A percentile compares a stretch with the other conserved stretches of the same genome.
Evolutionary conservation across 345 rosid genomes (phyloP).

Genomic region (Hibiscus mutabilis): DNA sequence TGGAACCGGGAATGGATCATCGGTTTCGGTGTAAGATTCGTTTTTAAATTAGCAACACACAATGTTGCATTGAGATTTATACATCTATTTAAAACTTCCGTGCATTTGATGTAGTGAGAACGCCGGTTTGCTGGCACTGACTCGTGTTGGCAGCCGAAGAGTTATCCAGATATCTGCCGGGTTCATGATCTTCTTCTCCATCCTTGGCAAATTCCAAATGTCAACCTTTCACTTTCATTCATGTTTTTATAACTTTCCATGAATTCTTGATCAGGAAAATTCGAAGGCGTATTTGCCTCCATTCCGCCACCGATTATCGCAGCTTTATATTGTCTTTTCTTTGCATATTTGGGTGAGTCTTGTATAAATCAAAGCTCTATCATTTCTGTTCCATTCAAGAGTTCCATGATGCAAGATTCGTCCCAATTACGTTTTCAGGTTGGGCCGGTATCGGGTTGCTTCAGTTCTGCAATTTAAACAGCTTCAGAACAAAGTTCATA

Average conservation of each 20-base stretch:
- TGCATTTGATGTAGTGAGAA: constrained; percentile 51
- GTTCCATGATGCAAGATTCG: too few species aligned
- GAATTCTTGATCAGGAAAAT: constrained; percentile 46
- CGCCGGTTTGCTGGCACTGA: constrained; percentile 82
- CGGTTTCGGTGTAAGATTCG: constrained; percentile 76
- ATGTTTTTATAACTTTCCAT: constrained; percentile 2
- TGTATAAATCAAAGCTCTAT: neutral
- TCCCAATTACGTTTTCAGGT: constrained; percentile 38
- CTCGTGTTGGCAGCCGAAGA: constrained; percentile 85
- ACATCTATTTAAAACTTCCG: neutral
- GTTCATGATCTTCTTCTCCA: constrained; percentile 94
- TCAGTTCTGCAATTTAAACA: constrained; percentile 86
- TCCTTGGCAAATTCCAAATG: constrained; percentile 46
- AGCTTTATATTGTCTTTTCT: constrained; percentile 66
- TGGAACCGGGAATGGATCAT: constrained; percentile 88
- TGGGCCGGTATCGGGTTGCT: constrained; percentile 71
- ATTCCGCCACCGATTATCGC: constrained; percentile 79
- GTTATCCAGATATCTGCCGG: constrained; percentile 91
- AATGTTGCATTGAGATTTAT: neutral
- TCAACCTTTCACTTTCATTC: neutral
- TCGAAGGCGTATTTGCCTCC: constrained; percentile 85
- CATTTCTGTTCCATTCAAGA: too few species aligned
- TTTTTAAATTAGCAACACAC: too few species aligned
- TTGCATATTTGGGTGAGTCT: constrained; percentile 73
- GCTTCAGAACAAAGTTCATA: constrained; percentile 67